Evolutionary conservation across 805 yeast species (phyloP), one percentile per base, ranked within the genome.

Genomic region (Candida manassasensis): DNA sequence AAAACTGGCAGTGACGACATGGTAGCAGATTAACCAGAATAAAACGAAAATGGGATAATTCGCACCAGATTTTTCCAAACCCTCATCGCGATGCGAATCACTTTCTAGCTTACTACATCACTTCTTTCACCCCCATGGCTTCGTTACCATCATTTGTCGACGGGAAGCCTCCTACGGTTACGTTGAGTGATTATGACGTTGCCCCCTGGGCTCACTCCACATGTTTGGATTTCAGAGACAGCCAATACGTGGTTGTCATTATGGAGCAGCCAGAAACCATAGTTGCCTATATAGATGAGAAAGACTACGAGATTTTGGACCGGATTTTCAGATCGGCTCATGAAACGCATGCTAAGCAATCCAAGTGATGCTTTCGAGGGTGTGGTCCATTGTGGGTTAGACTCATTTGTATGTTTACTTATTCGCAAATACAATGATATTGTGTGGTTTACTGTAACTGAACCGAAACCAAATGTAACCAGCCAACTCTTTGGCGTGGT

Each of bases 201-300:
- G 78, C 79, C 3, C 51, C 59, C 8, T 75, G 79, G 80, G 75
- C 77, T 1, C 43, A 50, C 4, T 55, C 66, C 25, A 72, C 79
- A 3, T 74, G 79, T 39, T 61, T 75, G 6, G 80, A 75, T 47
- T 40, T 34, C 29, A 48, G 55, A 31, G 47, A 52, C 11, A 53
- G 49, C 11, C 48, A 45, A 7, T 74, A 63, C 41, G 65, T 67
- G 6, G 69, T 67, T 4, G 77, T 75, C 10, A 61, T 64, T 37
- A 66, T 72, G 65, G 57, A 70, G 31, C 51, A 59, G 13, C 72
- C 73, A 5, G 57, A 53, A 4, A 54, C 63, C 19, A 56, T 63
- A n/a, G 69, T 75, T 28, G 78, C 77, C 7, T 47, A 37, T 22
- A 57, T 75, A 15, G 63, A 65, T 32, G 31, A 45, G 2, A 55